Conservation (phyloP, 2,329 filamentous ascomycete genomes). For the Fusarium sambucinum region DNA sequence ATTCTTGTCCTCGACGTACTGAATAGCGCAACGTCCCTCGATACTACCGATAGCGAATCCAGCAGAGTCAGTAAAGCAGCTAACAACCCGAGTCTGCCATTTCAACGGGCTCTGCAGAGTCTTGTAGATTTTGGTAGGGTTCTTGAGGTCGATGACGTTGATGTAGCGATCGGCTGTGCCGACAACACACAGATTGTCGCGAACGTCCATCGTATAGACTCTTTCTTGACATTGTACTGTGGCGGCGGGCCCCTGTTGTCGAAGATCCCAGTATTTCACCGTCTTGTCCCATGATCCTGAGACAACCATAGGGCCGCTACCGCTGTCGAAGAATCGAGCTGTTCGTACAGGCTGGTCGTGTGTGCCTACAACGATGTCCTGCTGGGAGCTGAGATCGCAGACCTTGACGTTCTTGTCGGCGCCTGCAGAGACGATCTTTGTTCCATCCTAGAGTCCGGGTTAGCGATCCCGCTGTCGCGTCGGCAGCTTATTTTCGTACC, state of each 20-base stretch:
- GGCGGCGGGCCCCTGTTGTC: conserved; percentile 73
- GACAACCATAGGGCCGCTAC: conserved; percentile 82
- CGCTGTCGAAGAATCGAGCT: conserved; percentile 81
- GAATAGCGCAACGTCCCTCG: conserved; percentile 96
- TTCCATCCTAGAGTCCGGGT: conserved; percentile 76
- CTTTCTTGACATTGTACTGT: conserved; percentile 78
- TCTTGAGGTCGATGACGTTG: conserved; percentile 90
- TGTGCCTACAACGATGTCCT: conserved; percentile 79
- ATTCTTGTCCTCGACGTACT: conserved; percentile 98
- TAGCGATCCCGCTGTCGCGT: conserved; percentile 4
- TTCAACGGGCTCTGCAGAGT: conserved; percentile 95
- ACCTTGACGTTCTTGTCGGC: conserved; percentile 92
- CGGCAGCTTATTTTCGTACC: conserved; percentile 63
- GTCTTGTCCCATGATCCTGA: conserved; percentile 95
- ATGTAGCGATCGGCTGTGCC: conserved; percentile 96
- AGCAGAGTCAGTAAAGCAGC: conserved; percentile 90
- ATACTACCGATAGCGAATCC: conserved; percentile 97
- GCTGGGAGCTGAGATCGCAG: conserved; percentile 79
- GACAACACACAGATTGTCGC: conserved; percentile 87
- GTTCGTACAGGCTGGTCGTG: conserved; percentile 87
- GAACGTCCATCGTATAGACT: conserved; percentile 92
- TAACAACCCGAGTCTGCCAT: conserved; percentile 96
- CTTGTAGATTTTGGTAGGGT: conserved; percentile 94
- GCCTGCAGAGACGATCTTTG: conserved; percentile 86
- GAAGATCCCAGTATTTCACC: conserved; percentile 89